phyloP scores from a whole-genome alignment of 2,329 filamentous ascomycete species.

The Blastomyces percursus region DNA sequence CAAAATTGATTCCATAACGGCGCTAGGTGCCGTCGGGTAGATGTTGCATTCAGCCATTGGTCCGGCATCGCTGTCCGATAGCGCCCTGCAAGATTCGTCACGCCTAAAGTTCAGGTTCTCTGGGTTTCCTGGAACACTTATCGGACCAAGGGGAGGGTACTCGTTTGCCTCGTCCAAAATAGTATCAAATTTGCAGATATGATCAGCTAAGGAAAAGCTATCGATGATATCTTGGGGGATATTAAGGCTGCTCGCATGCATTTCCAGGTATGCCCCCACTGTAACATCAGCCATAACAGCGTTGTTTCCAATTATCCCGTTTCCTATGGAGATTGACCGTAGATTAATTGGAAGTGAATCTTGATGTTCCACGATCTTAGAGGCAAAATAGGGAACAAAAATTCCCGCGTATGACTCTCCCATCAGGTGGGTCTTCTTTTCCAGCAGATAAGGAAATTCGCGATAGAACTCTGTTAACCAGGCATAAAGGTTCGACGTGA shows the following conservation, averaged over 20 bases:
- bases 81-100: neutral
- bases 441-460: conserved; percentile 23
- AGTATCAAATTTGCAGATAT: conserved; percentile 24
- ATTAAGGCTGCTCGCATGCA: conserved; percentile 18
- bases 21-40: conserved; percentile 18
- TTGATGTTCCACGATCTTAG: conserved; percentile 22
- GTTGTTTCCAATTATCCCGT: conserved; percentile 28
- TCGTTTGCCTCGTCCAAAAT: conserved; percentile 20
- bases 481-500: conserved; percentile 22
- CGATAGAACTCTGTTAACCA: conserved; percentile 25
- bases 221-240: conserved; percentile 21
- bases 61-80: neutral
- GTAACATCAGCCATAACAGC: conserved; percentile 26
- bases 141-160: conserved; percentile 23
- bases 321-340: conserved; percentile 27
- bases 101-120: conserved; percentile 23
- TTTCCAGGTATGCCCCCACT: conserved; percentile 21
- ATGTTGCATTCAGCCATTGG: conserved; percentile 18
- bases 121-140: conserved; percentile 24
- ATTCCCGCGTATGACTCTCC: conserved; percentile 32
- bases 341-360: conserved; percentile 22
- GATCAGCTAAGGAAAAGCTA: conserved; percentile 23
- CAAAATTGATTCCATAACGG: conserved; percentile 22
- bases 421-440: conserved; percentile 26
- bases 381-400: conserved; percentile 30